Conservation (phyloP, 169 alveolate genomes). For the Eimeria nieschulzi region DNA sequence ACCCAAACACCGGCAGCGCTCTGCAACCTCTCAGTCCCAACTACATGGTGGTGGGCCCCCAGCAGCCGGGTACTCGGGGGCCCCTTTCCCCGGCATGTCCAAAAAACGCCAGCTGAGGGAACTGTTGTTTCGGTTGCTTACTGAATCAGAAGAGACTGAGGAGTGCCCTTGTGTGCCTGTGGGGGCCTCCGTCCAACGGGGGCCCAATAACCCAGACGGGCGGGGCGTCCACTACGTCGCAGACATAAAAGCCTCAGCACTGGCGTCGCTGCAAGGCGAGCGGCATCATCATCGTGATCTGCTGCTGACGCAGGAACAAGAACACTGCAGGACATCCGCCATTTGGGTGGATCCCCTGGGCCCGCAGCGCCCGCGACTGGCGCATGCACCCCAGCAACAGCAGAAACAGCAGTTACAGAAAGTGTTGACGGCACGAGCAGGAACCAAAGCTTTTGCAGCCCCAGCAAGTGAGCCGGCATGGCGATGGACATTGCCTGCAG, state of each 20-base stretch:
- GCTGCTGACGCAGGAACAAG: not conserved
- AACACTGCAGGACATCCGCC: not conserved
- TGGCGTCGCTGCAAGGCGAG: not conserved
- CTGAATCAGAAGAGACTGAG: not conserved
- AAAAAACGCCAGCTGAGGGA: not conserved
- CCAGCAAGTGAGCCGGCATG: not conserved
- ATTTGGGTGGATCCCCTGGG: no score
- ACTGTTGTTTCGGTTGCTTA: constrained; percentile 18
- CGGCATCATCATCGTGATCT: not conserved
- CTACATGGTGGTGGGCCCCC: not conserved
- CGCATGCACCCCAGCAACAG: not conserved
- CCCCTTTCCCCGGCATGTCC: not conserved
- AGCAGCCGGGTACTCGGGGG: not conserved
- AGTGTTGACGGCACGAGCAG: not conserved
- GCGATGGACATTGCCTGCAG: constrained; percentile 6
- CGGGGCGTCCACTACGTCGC: not conserved
- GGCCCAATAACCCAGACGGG: not conserved
- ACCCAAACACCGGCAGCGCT: not conserved
- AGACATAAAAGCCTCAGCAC: not conserved
- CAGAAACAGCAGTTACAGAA: not conserved
- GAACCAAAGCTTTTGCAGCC: not conserved
- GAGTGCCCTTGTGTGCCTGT: not conserved
- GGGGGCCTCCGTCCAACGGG: not conserved
- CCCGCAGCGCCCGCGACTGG: no score
- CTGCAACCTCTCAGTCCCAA: not conserved